Evolutionary conservation across 2,329 filamentous ascomycete species (phyloP), one percentile per base, ranked within the genome.

Genomic region (Aspergillus flavus): DNA sequence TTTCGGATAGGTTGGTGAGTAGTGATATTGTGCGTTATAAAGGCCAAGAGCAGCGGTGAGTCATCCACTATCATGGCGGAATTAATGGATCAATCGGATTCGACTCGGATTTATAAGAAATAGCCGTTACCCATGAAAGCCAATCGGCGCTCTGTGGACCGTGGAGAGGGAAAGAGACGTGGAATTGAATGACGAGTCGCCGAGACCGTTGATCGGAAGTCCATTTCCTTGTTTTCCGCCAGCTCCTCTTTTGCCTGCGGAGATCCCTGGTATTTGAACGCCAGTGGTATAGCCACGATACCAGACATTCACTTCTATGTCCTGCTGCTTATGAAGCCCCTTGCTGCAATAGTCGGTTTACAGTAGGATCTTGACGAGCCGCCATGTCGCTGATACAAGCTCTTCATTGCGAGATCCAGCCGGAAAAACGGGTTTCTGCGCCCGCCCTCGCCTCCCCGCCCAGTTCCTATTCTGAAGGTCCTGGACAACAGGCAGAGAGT

Each of bases 331-430:
- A 26, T 23, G 1, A 12, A 9, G 21, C 45, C 14, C 12, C 6
- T 14, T 16, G 21, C 21, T 9, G 2, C 23, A 28, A 14, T 7
- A 14, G 7, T 26, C 11, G 11, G 6, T 11, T 4, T 16, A 19
- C 23, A 12, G 46, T 19, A 16, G 6, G 28, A 21, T 21, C 19
- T 16, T 14, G 30, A 54, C 10, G 2, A 36, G 19, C 16, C 23
- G 6, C 21, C n/a, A 59, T 59, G 57, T 52, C 57, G 21, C 23
- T 59, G 32, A 32, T 50, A 12, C 57, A 59, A n/a, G 21, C 45
- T 12, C 57, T 59, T 11, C 57, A 59, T 32, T 41, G 21, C 16
- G 57, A 41, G 12, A 19, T 59, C 45, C 32, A 36, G 43, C 57
- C 32, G 16, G 45, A 23, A 12, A 52, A 41, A 14, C 28, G 41